phyloP scores from a whole-genome alignment of 2,329 filamentous ascomycete species.

The Alternaria sp. region DNA sequence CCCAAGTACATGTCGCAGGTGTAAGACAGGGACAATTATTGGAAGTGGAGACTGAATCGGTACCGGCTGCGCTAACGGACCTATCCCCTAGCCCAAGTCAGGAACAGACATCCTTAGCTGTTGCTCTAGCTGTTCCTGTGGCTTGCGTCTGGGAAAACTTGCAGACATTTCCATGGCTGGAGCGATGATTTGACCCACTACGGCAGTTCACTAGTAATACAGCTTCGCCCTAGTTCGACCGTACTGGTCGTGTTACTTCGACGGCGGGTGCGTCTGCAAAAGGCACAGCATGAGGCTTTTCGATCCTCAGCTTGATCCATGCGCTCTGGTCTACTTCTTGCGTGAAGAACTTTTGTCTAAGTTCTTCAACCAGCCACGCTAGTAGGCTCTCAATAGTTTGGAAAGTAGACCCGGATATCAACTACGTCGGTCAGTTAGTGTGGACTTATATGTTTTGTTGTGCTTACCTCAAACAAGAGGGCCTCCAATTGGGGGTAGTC shows the following conservation, averaged over 20 bases:
- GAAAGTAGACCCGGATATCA: conserved; percentile 54
- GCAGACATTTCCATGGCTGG: neutral
- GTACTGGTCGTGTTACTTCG: conserved; percentile 59
- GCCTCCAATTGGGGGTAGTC: conserved; percentile 66
- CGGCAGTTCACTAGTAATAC: neutral
- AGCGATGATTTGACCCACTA: conserved; percentile 3
- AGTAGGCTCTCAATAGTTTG: conserved; percentile 59
- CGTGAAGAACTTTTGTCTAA: conserved; percentile 52
- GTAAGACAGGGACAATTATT: conserved; percentile 10
- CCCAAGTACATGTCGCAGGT: neutral
- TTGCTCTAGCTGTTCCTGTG: conserved; percentile 7
- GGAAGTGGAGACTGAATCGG: conserved; percentile 14
- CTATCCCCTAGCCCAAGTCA: conserved; percentile 11
- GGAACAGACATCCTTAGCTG: conserved; percentile 11
- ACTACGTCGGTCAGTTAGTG: conserved; percentile 40
- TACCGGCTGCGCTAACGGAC: conserved; percentile 13
- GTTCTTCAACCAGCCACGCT: conserved; percentile 51
- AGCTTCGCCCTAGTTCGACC: conserved; percentile 12
- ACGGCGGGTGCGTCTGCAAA: conserved; percentile 76
- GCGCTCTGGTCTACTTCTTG: conserved; percentile 50
- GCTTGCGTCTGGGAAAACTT: conserved; percentile 11
- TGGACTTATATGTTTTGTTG: neutral
- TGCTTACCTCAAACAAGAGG: conserved; percentile 68
- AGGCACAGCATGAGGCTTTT: conserved; percentile 78
- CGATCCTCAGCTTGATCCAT: conserved; percentile 68